Base-by-base conservation (phyloP, 2,329 filamentous ascomycete species). In the Colletotrichum lupini region DNA sequence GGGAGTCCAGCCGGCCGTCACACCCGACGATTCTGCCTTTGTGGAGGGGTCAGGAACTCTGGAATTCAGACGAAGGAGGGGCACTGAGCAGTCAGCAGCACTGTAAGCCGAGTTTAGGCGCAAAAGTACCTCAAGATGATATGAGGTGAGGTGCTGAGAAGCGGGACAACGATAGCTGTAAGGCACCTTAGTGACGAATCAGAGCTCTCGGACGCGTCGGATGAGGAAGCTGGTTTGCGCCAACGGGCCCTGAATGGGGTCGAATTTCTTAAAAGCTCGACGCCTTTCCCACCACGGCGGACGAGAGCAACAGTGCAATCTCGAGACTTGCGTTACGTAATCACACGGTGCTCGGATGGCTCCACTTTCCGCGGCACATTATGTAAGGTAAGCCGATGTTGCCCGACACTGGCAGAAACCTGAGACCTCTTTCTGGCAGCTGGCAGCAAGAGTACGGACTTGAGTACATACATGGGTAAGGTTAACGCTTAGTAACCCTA, bases 171-270 rank as follows among this genome's bases (percentile, higher is more conserved):
- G 67, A 42, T 57, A 66, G 60, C 67, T 56, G 56, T 26, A 35
- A 65, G 37, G 37, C 6, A 16, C 16, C 37, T 42, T 42, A 42
- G 16, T 12, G 37, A 22, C 71, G 60, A 73, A 73, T 73, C 60
- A 73, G 32, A 60, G 60, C 46, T 19, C 30, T 60, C 8, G 37
- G 26, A 16, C 26, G 24, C 26, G 56, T 65, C 67, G 28, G 67
- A 73, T 70, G 32, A 70, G 71, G 71, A 70, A 71, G 67, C 71
- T 73, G 42, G 42, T n/a, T 70, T 65, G 5, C 42, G 42, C 46
- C 14, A 53, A 22, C n/a, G 19, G 37, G 37, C 37, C 37, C 37
- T 42, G 37, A 19, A 42, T 42, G 37, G 28, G 32, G 65, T 58
- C 56, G 49, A 65, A 59, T 42, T 6, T 42, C 37, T 42, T 19